Percentiles rank a stretch among this genome's conserved stretches.
phyloP scores from a whole-genome alignment of 257 asterid genomes.

The Gynochthodes officinalis region DNA sequence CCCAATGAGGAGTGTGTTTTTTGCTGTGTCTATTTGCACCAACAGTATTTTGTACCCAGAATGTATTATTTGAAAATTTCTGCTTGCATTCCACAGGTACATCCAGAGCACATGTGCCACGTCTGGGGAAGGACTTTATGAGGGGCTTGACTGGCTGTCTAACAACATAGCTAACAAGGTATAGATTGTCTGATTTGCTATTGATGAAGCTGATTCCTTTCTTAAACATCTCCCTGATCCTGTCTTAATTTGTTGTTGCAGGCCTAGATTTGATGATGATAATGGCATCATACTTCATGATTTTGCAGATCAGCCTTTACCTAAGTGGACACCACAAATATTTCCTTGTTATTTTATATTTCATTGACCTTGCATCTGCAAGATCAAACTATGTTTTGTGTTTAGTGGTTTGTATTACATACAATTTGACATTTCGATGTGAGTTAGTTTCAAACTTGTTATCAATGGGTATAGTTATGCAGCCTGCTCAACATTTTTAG shows the following conservation, averaged over 20 bases:
- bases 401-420: constrained; percentile 6
- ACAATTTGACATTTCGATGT: constrained; percentile 11
- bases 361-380: constrained; percentile 15
- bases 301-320: constrained; percentile 28
- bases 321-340: constrained; percentile 28
- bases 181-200: neutral
- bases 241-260: constrained; percentile 23
- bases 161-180: constrained; percentile 73
- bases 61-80: neutral
- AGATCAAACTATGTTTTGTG: constrained; percentile 12
- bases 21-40: neutral
- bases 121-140: constrained; percentile 66
- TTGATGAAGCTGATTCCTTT: neutral
- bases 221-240: neutral
- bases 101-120: constrained; percentile 78
- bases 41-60: neutral
- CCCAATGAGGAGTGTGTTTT: too few relatives aligned
- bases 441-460: constrained; percentile 8
- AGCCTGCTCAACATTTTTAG: neutral
- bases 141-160: constrained; percentile 75
- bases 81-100: constrained; percentile 36
- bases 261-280: constrained; percentile 30
- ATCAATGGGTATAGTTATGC: constrained; percentile 15
- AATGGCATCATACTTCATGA: constrained; percentile 17
- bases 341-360: constrained; percentile 20